A percentile compares a stretch with the other conserved stretches of the same genome.
These are phyloP conservation scores for Pseudocercospora vitis DNA, from an alignment of 2,329 filamentous ascomycete species.

Conservation along the genomic window DNA sequence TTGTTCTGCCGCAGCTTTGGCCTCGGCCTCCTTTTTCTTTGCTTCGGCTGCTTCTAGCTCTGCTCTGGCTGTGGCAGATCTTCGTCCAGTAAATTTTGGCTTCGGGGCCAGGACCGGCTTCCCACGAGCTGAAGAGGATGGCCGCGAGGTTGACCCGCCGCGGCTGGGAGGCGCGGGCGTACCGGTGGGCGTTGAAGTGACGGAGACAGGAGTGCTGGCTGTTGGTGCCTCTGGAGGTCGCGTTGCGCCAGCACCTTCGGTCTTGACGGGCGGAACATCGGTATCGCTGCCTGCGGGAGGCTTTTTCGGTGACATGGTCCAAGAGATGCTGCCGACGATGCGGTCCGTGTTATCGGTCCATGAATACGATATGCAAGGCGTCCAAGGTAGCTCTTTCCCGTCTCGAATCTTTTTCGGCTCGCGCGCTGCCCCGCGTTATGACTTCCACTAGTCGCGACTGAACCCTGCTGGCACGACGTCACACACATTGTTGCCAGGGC, in stretches of 20 bases:
- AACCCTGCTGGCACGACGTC: background rate
- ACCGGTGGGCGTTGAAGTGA: constrained; percentile 10
- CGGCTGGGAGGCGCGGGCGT: constrained; percentile 19
- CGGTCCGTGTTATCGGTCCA: background rate
- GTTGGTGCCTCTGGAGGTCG: constrained; percentile 9
- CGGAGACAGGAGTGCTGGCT: constrained; percentile 9
- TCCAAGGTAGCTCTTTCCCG: no score
- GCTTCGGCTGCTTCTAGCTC: constrained; percentile 44
- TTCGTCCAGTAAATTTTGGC: constrained; percentile 46
- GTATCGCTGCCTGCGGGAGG: constrained; percentile 1
- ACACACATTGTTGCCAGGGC: constrained; percentile 2
- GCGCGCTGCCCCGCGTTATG: background rate
- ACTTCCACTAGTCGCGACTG: background rate
- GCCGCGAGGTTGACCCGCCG: constrained; percentile 15
- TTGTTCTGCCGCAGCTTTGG: constrained; percentile 37
- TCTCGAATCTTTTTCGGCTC: constrained; percentile 7
- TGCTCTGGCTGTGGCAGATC: constrained; percentile 48
- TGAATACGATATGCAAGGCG: no score
- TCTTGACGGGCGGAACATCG: background rate
- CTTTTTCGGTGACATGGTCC: constrained; percentile 14
- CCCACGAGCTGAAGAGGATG: constrained; percentile 18
- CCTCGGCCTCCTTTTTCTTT: constrained; percentile 42
- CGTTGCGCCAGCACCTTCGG: background rate
- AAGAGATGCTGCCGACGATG: constrained; percentile 3
- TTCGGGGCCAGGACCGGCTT: constrained; percentile 29